Evolutionary conservation across 2,329 filamentous ascomycete genomes (phyloP).

Genomic region (Fusarium falciforme): DNA sequence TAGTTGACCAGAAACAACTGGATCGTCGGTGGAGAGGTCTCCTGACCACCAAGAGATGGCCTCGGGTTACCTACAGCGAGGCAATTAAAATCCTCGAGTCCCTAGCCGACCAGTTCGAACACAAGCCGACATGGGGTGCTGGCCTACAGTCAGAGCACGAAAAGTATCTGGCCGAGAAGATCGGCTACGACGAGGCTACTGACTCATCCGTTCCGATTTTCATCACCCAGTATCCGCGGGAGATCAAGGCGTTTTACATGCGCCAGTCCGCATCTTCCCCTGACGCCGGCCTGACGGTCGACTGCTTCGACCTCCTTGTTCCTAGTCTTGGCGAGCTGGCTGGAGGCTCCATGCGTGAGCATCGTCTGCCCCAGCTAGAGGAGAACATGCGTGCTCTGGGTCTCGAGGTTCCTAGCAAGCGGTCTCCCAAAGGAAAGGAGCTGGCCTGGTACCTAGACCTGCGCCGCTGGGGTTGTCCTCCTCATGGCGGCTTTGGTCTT

Average conservation of each 20-base stretch:
- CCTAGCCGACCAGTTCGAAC: slow-evolving; percentile 72
- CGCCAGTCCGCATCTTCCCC: slow-evolving; percentile 50
- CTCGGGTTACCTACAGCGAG: slow-evolving; percentile 83
- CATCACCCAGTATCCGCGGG: slow-evolving; percentile 90
- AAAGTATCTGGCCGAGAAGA: slow-evolving; percentile 78
- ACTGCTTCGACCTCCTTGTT: slow-evolving; percentile 91
- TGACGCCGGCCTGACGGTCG: slow-evolving; percentile 69
- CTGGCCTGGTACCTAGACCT: slow-evolving; percentile 91
- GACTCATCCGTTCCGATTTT: slow-evolving; percentile 77
- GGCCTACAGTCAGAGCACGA: slow-evolving; percentile 94
- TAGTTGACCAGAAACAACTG: slow-evolving; percentile 61
- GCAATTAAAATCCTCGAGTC: slow-evolving; percentile 77
- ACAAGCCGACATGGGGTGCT: slow-evolving; percentile 75
- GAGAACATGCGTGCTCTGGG: slow-evolving; percentile 78
- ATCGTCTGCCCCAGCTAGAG: slow-evolving; percentile 75
- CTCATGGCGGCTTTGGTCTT: slow-evolving; percentile 90
- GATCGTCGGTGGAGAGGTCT: slow-evolving; percentile 79
- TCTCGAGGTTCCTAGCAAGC: slow-evolving; percentile 58
- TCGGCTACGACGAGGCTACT: slow-evolving; percentile 64
- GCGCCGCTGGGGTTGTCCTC: slow-evolving; percentile 88
- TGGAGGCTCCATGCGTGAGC: slow-evolving; percentile 90
- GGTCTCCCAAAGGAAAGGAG: slow-evolving; percentile 40
- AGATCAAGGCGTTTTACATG: slow-evolving; percentile 89
- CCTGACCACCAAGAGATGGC: slow-evolving; percentile 68
- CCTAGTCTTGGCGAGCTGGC: slow-evolving; percentile 88